Percentiles rank a stretch among this genome's conserved stretches.
Conservation (phyloP, 2,329 filamentous ascomycete species). For the Hymenoscyphus salicellus region DNA sequence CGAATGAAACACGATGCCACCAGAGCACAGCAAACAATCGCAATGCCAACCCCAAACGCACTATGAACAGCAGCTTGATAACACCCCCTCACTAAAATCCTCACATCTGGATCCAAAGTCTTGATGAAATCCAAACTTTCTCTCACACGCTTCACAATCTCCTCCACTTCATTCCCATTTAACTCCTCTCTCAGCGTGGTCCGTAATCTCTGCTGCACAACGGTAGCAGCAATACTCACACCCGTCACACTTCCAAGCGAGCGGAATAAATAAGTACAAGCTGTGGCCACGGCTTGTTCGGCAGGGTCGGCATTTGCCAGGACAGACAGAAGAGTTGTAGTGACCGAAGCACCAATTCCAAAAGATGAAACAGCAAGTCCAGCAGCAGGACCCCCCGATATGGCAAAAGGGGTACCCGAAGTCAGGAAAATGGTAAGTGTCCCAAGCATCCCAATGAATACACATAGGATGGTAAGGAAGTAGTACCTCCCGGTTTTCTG, state of each 20-base stretch:
- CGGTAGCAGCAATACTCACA: conserved; percentile 60
- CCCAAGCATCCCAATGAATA: conserved; percentile 52
- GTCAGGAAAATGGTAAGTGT: conserved; percentile 55
- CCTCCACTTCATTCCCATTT: conserved; percentile 56
- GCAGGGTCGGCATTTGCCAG: conserved; percentile 65
- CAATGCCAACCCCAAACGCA: conserved; percentile 42
- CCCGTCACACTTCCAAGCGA: conserved; percentile 70
- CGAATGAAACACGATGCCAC: conserved; percentile 49
- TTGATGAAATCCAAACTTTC: conserved; percentile 68
- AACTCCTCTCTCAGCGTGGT: conserved; percentile 53
- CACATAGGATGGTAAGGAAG: conserved; percentile 60
- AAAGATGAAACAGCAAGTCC: conserved; percentile 52
- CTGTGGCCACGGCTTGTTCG: conserved; percentile 73
- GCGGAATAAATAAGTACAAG: conserved; percentile 78
- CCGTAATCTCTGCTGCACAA: conserved; percentile 67
- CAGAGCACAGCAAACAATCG: conserved; percentile 41
- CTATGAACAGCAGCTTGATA: conserved; percentile 52
- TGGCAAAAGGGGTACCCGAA: conserved; percentile 51
- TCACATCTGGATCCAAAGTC: conserved; percentile 58
- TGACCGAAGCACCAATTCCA: conserved; percentile 60
- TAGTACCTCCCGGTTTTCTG: conserved; percentile 69
- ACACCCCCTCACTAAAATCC: conserved; percentile 59
- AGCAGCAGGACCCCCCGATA: conserved; percentile 50
- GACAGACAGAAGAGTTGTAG: conserved; percentile 67
- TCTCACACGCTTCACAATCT: conserved; percentile 67